Evolutionary conservation across 2,329 filamentous ascomycete genomes (phyloP).

Genomic region (Curvularia spicifera): DNA sequence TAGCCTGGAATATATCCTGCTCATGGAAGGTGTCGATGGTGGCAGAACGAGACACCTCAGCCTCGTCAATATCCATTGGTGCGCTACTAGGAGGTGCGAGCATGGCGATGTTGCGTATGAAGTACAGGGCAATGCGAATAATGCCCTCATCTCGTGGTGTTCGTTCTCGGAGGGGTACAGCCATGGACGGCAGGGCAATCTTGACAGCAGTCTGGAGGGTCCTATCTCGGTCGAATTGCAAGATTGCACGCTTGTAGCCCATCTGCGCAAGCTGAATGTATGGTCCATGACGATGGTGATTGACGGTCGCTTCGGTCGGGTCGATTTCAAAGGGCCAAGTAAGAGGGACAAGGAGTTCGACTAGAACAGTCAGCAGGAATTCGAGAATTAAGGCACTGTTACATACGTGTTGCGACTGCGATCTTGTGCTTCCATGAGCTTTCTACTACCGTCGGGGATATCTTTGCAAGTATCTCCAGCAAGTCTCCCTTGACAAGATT

Average conservation of each 20-base stretch:
- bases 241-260: conserved; percentile 84
- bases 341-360: conserved; percentile 88
- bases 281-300: conserved; percentile 90
- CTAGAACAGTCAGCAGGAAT: conserved; percentile 43
- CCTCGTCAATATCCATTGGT: conserved; percentile 84
- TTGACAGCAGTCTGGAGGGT: conserved; percentile 83
- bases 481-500: conserved; percentile 92
- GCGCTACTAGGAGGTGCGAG: conserved; percentile 77
- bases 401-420: conserved; percentile 75
- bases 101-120: conserved; percentile 86
- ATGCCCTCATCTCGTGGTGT: conserved; percentile 84
- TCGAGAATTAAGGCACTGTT: fast-evolving
- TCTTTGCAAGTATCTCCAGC: conserved; percentile 81
- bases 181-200: conserved; percentile 84
- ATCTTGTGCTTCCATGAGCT: conserved; percentile 79
- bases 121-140: conserved; percentile 87
- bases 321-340: conserved; percentile 92
- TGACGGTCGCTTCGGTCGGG: conserved; percentile 81
- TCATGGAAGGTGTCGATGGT: conserved; percentile 88
- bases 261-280: conserved; percentile 88
- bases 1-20: conserved; percentile 85
- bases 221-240: conserved; percentile 78
- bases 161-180: conserved; percentile 75
- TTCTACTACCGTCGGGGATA: conserved; percentile 72
- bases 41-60: conserved; percentile 84